A percentile compares a stretch with the other conserved stretches of the same genome.
Conservation (phyloP, 352 stramenopile species). For the Globisporangium alternatum region DNA sequence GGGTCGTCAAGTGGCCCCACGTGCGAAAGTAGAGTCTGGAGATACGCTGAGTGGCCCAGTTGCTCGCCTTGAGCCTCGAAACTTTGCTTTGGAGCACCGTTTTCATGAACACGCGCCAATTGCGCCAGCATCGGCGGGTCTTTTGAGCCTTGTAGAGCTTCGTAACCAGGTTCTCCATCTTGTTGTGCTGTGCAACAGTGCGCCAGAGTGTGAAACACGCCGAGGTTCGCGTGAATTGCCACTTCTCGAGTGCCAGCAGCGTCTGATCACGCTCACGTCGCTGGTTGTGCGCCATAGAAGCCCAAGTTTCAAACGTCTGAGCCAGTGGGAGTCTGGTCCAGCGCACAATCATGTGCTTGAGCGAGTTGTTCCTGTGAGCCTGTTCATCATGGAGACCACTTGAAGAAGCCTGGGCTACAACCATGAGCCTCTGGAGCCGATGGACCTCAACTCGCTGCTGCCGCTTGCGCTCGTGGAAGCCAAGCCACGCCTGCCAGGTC, state of each 20-base stretch:
- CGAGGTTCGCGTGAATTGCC: conserved; percentile 18
- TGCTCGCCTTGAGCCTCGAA: not conserved
- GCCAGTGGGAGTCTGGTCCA: conserved; percentile 22
- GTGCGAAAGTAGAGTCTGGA: conserved; percentile 14
- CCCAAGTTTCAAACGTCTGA: conserved; percentile 22
- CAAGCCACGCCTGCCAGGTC: conserved; percentile 25
- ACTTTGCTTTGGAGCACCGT: not conserved
- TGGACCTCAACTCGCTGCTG: not conserved
- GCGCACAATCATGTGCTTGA: conserved; percentile 20
- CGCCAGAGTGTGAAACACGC: conserved; percentile 7
- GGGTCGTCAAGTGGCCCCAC: conserved; percentile 20
- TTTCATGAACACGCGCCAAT: conserved; percentile 4
- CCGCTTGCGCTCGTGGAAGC: conserved; percentile 19
- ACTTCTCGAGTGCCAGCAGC: conserved; percentile 29
- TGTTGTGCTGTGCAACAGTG: not conserved
- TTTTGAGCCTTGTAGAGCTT: not conserved
- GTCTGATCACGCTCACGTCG: conserved; percentile 17
- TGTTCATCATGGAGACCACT: not conserved
- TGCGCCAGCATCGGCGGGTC: conserved; percentile 3
- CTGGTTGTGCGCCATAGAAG: not conserved
- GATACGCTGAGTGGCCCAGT: not conserved
- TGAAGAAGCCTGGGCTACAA: not conserved
- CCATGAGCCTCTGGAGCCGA: not conserved
- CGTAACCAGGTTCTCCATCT: not conserved
- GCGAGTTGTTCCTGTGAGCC: not conserved